Percentiles rank a stretch among this genome's conserved stretches.
Conservation (phyloP, 2,329 filamentous ascomycete genomes). For the Fusarium longipes region DNA sequence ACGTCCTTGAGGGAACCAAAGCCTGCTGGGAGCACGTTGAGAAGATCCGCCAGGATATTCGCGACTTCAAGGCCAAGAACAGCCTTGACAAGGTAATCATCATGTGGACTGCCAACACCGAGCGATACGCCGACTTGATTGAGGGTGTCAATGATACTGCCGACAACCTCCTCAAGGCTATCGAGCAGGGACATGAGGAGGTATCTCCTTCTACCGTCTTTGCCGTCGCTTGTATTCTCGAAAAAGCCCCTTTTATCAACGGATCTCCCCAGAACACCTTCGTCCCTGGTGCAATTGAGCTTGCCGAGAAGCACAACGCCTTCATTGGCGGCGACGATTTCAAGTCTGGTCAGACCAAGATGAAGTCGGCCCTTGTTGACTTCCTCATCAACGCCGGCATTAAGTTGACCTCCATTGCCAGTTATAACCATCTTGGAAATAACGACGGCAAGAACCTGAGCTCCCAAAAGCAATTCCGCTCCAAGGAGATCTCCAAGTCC, state of each 20-base stretch:
- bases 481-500: conserved; percentile 99
- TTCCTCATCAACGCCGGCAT: conserved; percentile 99
- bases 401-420: conserved; percentile 97
- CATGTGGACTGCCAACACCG: conserved; percentile 98
- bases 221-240: conserved; percentile 92
- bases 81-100: conserved; percentile 94
- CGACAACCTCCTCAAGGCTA: conserved; percentile 89
- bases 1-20: conserved; percentile 84
- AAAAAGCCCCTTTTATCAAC: conserved; percentile 95
- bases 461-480: conserved; percentile 98
- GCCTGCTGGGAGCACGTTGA: conserved; percentile 90
- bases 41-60: conserved; percentile 91
- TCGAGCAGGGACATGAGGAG: conserved; percentile 87
- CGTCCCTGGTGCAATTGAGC: conserved; percentile 88
- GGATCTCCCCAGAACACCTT: conserved; percentile 99
- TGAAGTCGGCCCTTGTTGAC: conserved; percentile 99
- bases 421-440: conserved; percentile 99
- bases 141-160: conserved; percentile 95
- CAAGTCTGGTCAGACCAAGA: conserved; percentile 99
- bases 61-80: conserved; percentile 89
- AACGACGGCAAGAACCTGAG: conserved; percentile 99
- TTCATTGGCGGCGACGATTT: conserved; percentile 99
- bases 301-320: conserved; percentile 85
- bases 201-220: conserved; percentile 97
- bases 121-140: conserved; percentile 91